A percentile compares a stretch with the other conserved stretches of the same genome.
These are phyloP conservation scores for Bacidia gigantensis DNA, from an alignment of 495 filamentous ascomycete genomes.

Conservation along the genomic window DNA sequence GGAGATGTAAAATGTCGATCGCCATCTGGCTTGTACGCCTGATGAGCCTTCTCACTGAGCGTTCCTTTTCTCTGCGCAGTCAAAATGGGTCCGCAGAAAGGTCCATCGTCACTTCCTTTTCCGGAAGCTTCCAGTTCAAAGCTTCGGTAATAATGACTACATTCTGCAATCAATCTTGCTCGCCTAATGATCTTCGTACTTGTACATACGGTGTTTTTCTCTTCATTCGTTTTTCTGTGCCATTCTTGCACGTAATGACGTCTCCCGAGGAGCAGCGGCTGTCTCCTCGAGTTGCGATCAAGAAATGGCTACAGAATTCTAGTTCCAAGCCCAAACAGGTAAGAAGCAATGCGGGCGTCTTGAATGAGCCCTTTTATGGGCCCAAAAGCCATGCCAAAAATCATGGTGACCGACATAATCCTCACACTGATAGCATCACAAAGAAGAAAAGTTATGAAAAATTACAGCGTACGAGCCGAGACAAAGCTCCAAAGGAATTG, in stretches of 20 bases:
- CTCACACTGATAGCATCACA: no score
- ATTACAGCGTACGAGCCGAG: no score
- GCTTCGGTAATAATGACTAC: not conserved
- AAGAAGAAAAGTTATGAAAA: no score
- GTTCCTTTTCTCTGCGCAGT: not conserved
- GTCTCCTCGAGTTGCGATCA: slow-evolving; percentile 14
- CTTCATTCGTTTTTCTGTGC: not conserved
- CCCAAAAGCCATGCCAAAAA: no score
- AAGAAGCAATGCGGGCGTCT: no score
- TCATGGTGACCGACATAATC: no score
- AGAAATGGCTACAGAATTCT: slow-evolving; percentile 10
- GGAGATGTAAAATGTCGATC: no score
- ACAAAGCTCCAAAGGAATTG: no score
- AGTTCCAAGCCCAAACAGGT: no score
- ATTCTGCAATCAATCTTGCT: not conserved
- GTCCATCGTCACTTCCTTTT: not conserved
- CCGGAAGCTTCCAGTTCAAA: not conserved
- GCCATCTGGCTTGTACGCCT: no score
- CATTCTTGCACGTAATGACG: not conserved
- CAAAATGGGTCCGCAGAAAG: no score
- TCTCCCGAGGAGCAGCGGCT: slow-evolving; percentile 1
- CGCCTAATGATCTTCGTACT: not conserved
- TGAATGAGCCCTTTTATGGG: no score
- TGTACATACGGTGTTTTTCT: not conserved
- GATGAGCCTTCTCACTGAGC: not conserved